phyloP scores from a whole-genome alignment of 139 green algal genomes.

The Chlamydomonas urium region DNA sequence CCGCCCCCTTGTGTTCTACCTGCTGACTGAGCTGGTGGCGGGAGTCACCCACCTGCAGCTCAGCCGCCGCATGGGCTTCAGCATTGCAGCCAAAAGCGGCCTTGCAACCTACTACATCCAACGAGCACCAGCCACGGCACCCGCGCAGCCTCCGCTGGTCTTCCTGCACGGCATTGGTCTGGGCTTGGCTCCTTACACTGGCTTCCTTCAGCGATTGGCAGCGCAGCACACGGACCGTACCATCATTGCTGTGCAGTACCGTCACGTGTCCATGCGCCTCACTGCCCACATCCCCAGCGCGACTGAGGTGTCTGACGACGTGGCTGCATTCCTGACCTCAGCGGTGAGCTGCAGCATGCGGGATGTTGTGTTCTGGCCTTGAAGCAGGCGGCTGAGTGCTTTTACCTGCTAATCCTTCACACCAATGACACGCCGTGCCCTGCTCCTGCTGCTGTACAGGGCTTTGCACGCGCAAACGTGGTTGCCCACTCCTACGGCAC shows the following conservation, averaged over 20 bases:
- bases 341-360: slow-evolving; percentile 14
- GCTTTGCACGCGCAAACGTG: slow-evolving; percentile 14
- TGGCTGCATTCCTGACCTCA: slow-evolving; percentile 27
- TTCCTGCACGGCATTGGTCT: slow-evolving; percentile 56
- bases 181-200: slow-evolving; percentile 48
- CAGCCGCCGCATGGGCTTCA: slow-evolving; percentile 22
- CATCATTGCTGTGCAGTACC: slow-evolving; percentile 46
- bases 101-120: slow-evolving; percentile 18
- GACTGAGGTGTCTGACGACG: slow-evolving; percentile 33
- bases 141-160: slow-evolving; percentile 28
- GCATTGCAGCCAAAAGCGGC: not conserved
- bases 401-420: too few relatives aligned
- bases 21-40: slow-evolving; percentile 31
- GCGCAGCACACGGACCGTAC: not conserved
- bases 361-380: too few relatives aligned
- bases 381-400: too few relatives aligned
- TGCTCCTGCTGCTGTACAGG: slow-evolving; percentile 18
- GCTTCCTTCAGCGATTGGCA: slow-evolving; percentile 31
- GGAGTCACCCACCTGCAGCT: slow-evolving; percentile 13
- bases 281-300: slow-evolving; percentile 33
- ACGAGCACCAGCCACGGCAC: not conserved
- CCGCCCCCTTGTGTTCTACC: slow-evolving; percentile 46
- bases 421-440: too few relatives aligned
- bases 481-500: slow-evolving; percentile 41
- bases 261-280: slow-evolving; percentile 49